Conservation (phyloP, 2,329 filamentous ascomycete genomes). For the Curvularia eragrostidis region DNA sequence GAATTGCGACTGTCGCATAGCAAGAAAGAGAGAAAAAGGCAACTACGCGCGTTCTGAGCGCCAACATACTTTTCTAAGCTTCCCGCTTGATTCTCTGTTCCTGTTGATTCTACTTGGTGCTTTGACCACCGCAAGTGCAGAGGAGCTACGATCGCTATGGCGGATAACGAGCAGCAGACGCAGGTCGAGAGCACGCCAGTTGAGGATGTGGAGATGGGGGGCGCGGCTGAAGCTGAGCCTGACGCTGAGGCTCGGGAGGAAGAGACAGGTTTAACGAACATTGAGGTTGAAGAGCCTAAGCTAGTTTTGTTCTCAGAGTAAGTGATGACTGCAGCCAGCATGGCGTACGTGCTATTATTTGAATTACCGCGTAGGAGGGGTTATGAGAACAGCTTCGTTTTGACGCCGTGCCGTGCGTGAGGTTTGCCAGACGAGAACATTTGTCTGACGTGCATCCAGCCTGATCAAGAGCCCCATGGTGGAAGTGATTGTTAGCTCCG, state of each 20-base stretch:
- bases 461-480: constrained; percentile 58
- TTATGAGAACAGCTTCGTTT: neutral
- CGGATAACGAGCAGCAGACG: constrained; percentile 39
- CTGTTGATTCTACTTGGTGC: too few species aligned
- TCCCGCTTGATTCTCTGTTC: too few species aligned
- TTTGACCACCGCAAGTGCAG: constrained; percentile 1
- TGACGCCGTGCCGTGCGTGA: neutral
- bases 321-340: constrained; percentile 19
- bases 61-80: too few species aligned
- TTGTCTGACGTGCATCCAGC: constrained; percentile 39
- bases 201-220: constrained; percentile 60
- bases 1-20: neutral
- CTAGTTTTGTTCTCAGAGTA: constrained; percentile 57
- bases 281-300: constrained; percentile 53
- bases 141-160: constrained; percentile 28
- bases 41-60: neutral
- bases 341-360: neutral
- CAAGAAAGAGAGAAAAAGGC: neutral
- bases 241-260: constrained; percentile 26
- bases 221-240: constrained; percentile 20
- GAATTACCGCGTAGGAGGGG: neutral
- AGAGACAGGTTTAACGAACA: constrained; percentile 50
- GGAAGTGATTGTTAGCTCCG: constrained; percentile 56
- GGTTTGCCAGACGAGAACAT: constrained; percentile 3
- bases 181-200: constrained; percentile 40